Evolutionary conservation across 192 early-diverging fungal species (phyloP).

Genomic region (Coemansia sp.): DNA sequence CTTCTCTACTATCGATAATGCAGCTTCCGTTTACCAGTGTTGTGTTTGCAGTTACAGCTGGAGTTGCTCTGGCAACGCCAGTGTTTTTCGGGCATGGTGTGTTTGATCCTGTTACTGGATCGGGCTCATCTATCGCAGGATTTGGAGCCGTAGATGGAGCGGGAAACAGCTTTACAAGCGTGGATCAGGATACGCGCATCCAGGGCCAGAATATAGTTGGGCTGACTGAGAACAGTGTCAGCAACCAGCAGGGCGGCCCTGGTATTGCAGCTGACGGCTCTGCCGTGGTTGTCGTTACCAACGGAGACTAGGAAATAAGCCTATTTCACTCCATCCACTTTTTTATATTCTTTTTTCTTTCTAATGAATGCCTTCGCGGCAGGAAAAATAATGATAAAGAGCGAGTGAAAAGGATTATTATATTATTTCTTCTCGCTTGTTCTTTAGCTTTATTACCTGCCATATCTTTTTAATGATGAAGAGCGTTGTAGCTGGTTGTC

Average conservation of each 20-base stretch:
- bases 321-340: neutral
- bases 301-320: constrained; percentile 4
- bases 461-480: neutral
- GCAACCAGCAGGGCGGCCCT: constrained; percentile 30
- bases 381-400: neutral
- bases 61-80: constrained; percentile 15
- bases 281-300: constrained; percentile 18
- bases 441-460: neutral
- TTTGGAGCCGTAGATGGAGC: constrained; percentile 19
- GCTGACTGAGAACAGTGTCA: constrained; percentile 34
- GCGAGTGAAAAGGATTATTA: neutral
- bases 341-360: constrained; percentile 2
- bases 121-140: constrained; percentile 11
- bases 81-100: constrained; percentile 25
- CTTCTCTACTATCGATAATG: constrained; percentile 9
- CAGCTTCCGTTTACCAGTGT: constrained; percentile 7
- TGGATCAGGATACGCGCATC: constrained; percentile 42
- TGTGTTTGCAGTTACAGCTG: neutral
- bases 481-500: constrained; percentile 15
- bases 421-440: neutral
- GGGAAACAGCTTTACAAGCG: constrained; percentile 40
- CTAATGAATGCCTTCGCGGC: constrained; percentile 23
- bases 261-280: constrained; percentile 36
- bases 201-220: constrained; percentile 32
- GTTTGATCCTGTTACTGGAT: constrained; percentile 33